These are phyloP conservation scores for Xanthoparmelia taractica DNA, from an alignment of 495 filamentous ascomycete species.

Conservation along the genomic window DNA sequence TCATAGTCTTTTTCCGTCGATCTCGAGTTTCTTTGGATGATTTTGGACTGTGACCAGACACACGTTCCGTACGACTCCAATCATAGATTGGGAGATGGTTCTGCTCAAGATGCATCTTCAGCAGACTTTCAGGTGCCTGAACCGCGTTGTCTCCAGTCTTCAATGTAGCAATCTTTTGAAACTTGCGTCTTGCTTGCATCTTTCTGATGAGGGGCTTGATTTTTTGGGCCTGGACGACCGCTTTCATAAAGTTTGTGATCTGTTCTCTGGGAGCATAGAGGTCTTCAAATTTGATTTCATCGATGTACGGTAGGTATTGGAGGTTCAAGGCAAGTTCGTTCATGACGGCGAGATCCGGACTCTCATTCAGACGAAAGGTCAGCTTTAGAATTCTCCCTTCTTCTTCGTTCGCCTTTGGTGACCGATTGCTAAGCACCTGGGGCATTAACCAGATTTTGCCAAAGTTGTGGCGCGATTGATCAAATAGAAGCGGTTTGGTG, in stretches of 20 bases:
- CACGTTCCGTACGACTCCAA: constrained; percentile 18
- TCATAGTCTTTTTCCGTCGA: constrained; percentile 9
- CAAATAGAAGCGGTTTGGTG: constrained; percentile 23
- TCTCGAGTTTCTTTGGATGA: not conserved
- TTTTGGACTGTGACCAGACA: not conserved
- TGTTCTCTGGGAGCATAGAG: constrained; percentile 22
- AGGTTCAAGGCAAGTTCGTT: constrained; percentile 25
- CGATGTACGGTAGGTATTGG: constrained; percentile 24
- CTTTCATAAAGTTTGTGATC: constrained; percentile 19
- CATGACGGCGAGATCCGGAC: constrained; percentile 20
- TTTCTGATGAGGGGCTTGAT: constrained; percentile 16
- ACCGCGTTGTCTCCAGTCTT: not conserved
- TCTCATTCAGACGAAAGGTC: constrained; percentile 21
- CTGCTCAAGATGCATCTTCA: constrained; percentile 10
- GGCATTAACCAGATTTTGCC: constrained; percentile 27
- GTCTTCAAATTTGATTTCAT: constrained; percentile 19
- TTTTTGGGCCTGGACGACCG: constrained; percentile 10
- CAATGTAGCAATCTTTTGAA: constrained; percentile 1
- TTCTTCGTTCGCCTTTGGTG: constrained; percentile 2
- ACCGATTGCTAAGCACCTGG: not conserved
- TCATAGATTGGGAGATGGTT: constrained; percentile 10
- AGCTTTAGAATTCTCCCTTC: constrained; percentile 20
- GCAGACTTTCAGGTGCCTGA: not conserved
- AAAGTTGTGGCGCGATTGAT: constrained; percentile 19
- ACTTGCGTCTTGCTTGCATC: constrained; percentile 15